Evolutionary conservation across 768 basidiomycete species (phyloP).

Genomic region (Pleurotus pulmonarius): DNA sequence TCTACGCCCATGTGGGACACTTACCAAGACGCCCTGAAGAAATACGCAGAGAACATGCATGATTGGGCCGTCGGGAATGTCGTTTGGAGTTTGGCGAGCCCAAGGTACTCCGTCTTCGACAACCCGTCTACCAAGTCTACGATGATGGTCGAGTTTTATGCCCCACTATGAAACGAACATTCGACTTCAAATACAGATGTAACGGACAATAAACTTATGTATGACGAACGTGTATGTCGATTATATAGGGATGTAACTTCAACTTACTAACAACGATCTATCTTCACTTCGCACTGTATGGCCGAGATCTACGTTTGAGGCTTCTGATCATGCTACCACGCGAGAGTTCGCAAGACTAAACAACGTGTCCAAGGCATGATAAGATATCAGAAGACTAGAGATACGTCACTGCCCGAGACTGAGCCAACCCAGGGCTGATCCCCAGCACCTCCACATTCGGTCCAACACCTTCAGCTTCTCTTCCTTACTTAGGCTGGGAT

Average conservation of each 20-base stretch:
- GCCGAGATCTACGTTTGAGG: too few relatives aligned
- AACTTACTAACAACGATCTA: too few relatives aligned
- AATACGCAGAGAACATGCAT: conserved; percentile 3
- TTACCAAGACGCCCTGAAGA: neutral
- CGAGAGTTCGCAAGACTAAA: too few relatives aligned
- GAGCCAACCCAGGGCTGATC: conserved; percentile 58
- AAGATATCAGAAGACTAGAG: too few relatives aligned
- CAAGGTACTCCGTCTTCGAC: neutral
- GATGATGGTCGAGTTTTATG: neutral
- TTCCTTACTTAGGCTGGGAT: conserved; percentile 58
- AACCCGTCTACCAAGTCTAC: neutral
- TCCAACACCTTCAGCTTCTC: conserved; percentile 80
- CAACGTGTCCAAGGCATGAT: too few relatives aligned
- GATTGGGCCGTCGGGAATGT: conserved; percentile 7
- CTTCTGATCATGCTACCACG: too few relatives aligned
- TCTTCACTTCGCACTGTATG: too few relatives aligned
- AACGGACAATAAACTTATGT: too few relatives aligned
- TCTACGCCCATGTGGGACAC: neutral
- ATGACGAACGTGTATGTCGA: too few relatives aligned
- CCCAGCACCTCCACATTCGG: conserved; percentile 90
- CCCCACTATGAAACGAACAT: too few relatives aligned
- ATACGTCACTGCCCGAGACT: neutral
- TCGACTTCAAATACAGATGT: too few relatives aligned
- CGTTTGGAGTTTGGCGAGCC: neutral
- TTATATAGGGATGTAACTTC: too few relatives aligned